Percentiles rank a stretch among this genome's conserved stretches.
These are phyloP conservation scores for Talaromyces ruber DNA, from an alignment of 495 filamentous ascomycete genomes.

Conservation along the genomic window DNA sequence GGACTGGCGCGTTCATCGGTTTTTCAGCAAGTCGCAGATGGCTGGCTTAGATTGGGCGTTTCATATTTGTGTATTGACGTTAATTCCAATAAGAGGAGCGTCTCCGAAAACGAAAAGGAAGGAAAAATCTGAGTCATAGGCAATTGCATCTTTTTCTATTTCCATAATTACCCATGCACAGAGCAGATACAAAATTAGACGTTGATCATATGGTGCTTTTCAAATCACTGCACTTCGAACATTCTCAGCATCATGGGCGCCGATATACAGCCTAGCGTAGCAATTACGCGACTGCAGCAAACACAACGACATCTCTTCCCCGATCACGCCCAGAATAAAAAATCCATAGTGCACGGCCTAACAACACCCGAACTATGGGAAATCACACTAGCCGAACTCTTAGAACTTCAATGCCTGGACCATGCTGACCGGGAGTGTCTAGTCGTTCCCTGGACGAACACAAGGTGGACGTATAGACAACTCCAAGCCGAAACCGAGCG, in stretches of 20 bases:
- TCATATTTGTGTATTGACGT: not conserved
- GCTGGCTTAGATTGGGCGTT: not conserved
- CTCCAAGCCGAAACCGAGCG: conserved; percentile 51
- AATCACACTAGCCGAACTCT: conserved; percentile 52
- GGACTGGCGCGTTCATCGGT: not conserved
- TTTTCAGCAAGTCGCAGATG: not conserved
- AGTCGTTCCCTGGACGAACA: conserved; percentile 57
- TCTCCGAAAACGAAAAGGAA: not conserved
- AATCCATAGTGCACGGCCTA: conserved; percentile 50
- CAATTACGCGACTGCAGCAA: conserved; percentile 3
- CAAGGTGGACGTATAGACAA: conserved; percentile 58
- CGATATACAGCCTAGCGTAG: not conserved
- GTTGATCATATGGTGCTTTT: not conserved
- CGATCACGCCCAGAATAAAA: not conserved
- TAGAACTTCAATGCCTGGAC: conserved; percentile 53
- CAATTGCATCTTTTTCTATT: not conserved
- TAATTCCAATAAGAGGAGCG: not conserved
- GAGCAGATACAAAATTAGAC: not conserved
- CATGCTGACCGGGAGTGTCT: conserved; percentile 51
- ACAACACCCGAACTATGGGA: conserved; percentile 51
- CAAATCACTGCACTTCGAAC: not conserved
- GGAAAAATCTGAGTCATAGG: not conserved
- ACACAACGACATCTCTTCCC: conserved; percentile 3
- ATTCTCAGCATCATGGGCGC: not conserved
- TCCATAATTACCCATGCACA: not conserved